Evolutionary conservation across 2,329 filamentous ascomycete species (phyloP).

Genomic region (Claviceps sorghi): DNA sequence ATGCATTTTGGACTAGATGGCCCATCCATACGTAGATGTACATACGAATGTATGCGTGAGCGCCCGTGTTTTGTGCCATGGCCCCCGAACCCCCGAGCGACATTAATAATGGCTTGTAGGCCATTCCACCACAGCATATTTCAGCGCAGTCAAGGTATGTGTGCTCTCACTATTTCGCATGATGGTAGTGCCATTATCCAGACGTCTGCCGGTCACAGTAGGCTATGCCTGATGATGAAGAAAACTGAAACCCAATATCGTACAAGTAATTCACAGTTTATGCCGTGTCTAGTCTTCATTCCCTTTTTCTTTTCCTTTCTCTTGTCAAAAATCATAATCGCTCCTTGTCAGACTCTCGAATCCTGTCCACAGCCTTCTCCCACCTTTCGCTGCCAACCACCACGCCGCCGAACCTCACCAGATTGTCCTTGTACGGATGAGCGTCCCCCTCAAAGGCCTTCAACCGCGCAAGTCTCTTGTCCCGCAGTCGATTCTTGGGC

Average conservation of each 20-base stretch:
- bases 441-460: conserved; percentile 91
- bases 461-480: conserved; percentile 71
- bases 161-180: neutral
- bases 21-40: neutral
- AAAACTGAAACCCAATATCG: neutral
- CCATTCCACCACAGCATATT: neutral
- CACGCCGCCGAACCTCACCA: conserved; percentile 56
- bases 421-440: conserved; percentile 84
- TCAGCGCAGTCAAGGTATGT: neutral
- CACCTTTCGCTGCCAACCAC: conserved; percentile 38
- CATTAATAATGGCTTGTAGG: neutral
- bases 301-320: neutral
- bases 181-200: neutral
- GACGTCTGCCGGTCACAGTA: neutral
- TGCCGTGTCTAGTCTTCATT: neutral
- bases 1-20: neutral
- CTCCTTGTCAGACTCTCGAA: conserved; percentile 33
- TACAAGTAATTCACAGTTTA: neutral
- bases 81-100: neutral
- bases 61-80: neutral
- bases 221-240: neutral
- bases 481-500: conserved; percentile 86
- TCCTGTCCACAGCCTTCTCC: conserved; percentile 34
- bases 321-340: conserved; percentile 28
- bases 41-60: neutral